Evolutionary conservation across 1,139 yeast species (phyloP), one percentile per base, ranked within the genome.

Genomic region (Yarrowia galli): DNA sequence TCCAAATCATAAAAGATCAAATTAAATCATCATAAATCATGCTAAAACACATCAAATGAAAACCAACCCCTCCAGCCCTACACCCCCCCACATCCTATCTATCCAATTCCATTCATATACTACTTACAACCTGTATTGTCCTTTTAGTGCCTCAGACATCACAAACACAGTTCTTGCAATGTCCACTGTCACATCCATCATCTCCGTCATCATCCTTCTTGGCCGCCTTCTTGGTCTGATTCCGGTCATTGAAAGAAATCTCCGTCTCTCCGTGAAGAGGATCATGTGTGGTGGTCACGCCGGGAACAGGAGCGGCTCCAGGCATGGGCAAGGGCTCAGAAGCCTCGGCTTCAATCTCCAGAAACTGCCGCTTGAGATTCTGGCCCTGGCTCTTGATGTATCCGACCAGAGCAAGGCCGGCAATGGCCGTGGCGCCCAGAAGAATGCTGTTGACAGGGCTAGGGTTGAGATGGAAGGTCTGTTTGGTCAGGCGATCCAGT

Each of bases 401-500:
- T 60, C 76, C 68, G 6, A 89, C 77, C 71, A 91, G 80, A 1
- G 81, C 69, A 1, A 78, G 70, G 0, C 93, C 66, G 0, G 46
- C 4, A 13, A 61, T 36, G 1, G 45, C 28, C 8, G 56, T 61
- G 16, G 38, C 56, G 1, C 66, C 66, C 18, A 61, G 38, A 5
- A 61, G 43, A 16, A 61, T 35, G 13, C 10, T 1, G 23, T 61
- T 61, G 15, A 61, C 56, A 16, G 66, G 66, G 23, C n/a, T 45
- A 4, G 56, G 54, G 36, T 61, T 48, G 15, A 38, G 46, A 12
- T 38, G 32, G 46, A 61, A 61, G 12, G 56, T 61, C 28, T 83
- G 82, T 75, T 91, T 96, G 0, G 97, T 92, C 40, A 83, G 74
- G 66, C 80, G 81, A 75, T 92, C 98, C 77, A 92, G 79, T 3